Evolutionary conservation across 2,329 filamentous ascomycete species (phyloP).

Genomic region (Tricladium varicosporioides): DNA sequence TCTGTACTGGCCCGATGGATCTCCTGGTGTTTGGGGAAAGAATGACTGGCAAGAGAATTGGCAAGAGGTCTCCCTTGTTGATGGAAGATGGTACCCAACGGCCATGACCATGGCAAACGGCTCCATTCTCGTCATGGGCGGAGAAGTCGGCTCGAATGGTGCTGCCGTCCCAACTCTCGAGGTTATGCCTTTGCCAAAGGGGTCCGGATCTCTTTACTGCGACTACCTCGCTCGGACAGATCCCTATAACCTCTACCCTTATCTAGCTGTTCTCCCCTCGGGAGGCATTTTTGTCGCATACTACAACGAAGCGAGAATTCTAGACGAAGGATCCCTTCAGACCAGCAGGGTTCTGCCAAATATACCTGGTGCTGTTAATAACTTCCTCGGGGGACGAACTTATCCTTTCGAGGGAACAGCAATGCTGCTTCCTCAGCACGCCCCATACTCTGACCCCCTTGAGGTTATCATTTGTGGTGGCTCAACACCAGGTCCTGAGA

Average conservation of each 20-base stretch:
- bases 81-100: constrained; percentile 63
- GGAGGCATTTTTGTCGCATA: constrained; percentile 63
- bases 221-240: constrained; percentile 62
- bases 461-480: constrained; percentile 64
- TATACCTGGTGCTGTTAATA: constrained; percentile 59
- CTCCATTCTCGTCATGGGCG: constrained; percentile 61
- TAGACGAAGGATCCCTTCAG: constrained; percentile 57
- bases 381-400: constrained; percentile 57
- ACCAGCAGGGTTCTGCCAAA: constrained; percentile 57
- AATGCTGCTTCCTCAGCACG: constrained; percentile 60
- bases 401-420: constrained; percentile 64
- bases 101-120: constrained; percentile 64
- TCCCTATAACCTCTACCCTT: constrained; percentile 67
- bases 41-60: constrained; percentile 66
- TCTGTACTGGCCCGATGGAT: constrained; percentile 59
- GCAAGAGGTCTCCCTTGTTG: constrained; percentile 50
- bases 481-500: constrained; percentile 49
- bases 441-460: constrained; percentile 58
- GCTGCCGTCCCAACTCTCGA: constrained; percentile 60
- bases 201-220: constrained; percentile 50
- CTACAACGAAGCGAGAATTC: constrained; percentile 64
- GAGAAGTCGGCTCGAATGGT: constrained; percentile 60
- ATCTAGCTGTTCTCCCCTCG: constrained; percentile 56
- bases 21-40: constrained; percentile 50
- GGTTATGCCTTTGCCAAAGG: constrained; percentile 52